These are phyloP conservation scores for Suhomyces panamericanus DNA, from an alignment of 1,139 yeast genomes.

Conservation along the genomic window DNA sequence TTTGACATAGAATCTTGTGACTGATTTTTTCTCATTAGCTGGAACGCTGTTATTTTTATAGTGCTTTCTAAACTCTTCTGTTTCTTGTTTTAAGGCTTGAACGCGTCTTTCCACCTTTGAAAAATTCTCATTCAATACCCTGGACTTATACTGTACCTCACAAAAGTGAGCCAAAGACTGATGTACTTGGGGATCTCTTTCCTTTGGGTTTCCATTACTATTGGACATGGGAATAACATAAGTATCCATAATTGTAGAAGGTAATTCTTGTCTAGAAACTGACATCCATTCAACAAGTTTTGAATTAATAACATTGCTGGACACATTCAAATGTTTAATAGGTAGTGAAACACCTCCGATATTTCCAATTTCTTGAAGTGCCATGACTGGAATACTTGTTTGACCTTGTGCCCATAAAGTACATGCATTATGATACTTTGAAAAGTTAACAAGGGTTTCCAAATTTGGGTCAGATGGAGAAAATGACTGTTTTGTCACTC, in stretches of 20 bases:
- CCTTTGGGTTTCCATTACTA: neutral
- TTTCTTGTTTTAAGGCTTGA: slow-evolving; percentile 41
- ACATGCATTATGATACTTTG: slow-evolving; percentile 52
- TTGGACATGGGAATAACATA: slow-evolving; percentile 51
- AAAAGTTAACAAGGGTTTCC: slow-evolving; percentile 23
- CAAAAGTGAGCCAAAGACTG: slow-evolving; percentile 75
- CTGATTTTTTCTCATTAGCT: slow-evolving; percentile 48
- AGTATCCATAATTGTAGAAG: slow-evolving; percentile 54
- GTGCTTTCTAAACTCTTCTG: slow-evolving; percentile 48
- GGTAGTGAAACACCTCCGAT: slow-evolving; percentile 23
- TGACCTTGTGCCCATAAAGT: slow-evolving; percentile 63
- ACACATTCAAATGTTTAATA: slow-evolving; percentile 24
- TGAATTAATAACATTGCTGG: slow-evolving; percentile 40
- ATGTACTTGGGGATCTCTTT: slow-evolving; percentile 31
- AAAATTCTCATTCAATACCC: slow-evolving; percentile 46
- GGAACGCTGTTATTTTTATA: slow-evolving; percentile 39
- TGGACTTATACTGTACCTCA: slow-evolving; percentile 58
- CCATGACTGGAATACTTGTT: slow-evolving; percentile 52
- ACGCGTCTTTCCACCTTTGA: slow-evolving; percentile 41
- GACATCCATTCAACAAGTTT: slow-evolving; percentile 72
- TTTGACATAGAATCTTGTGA: slow-evolving; percentile 51
- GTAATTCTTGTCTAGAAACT: slow-evolving; percentile 65
- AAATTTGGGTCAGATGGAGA: slow-evolving; percentile 6
- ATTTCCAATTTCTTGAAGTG: slow-evolving; percentile 34
- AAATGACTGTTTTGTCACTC: slow-evolving; percentile 28